These are phyloP conservation scores for Spirogloea muscicola DNA, from an alignment of 139 green algal genomes.

Conservation along the genomic window DNA sequence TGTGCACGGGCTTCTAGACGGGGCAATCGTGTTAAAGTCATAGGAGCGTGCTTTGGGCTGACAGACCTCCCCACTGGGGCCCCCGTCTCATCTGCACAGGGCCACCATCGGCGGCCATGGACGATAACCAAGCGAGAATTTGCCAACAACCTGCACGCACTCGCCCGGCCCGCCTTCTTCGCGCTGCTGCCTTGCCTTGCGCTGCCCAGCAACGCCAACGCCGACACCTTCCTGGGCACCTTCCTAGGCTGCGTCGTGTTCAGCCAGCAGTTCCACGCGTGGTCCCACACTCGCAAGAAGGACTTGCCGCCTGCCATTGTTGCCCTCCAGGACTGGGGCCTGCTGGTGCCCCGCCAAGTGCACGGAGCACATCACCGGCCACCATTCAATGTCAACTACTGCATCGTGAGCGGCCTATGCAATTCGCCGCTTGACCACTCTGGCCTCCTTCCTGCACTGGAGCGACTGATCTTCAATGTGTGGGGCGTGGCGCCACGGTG, in stretches of 20 bases:
- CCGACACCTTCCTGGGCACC: slow-evolving; percentile 64
- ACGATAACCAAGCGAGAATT: slow-evolving; percentile 96
- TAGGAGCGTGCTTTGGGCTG: too few species aligned
- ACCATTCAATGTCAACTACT: slow-evolving; percentile 96
- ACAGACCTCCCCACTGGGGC: too few species aligned
- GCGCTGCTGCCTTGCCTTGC: slow-evolving; percentile 43
- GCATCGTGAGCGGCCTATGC: slow-evolving; percentile 89
- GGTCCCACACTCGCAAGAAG: slow-evolving; percentile 85
- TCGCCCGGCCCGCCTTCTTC: slow-evolving; percentile 46
- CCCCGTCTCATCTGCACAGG: too few species aligned
- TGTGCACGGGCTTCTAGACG: too few species aligned
- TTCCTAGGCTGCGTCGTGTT: slow-evolving; percentile 79
- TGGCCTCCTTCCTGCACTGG: slow-evolving; percentile 64
- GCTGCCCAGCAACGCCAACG: slow-evolving; percentile 44
- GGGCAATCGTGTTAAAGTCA: too few species aligned
- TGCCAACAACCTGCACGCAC: slow-evolving; percentile 85
- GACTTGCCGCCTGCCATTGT: slow-evolving; percentile 71
- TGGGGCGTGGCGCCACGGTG: slow-evolving; percentile 85
- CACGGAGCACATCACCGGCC: slow-evolving; percentile 90
- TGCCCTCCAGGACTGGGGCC: slow-evolving; percentile 70
- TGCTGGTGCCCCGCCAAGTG: slow-evolving; percentile 73
- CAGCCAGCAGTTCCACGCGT: slow-evolving; percentile 95
- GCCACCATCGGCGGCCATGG: slow-evolving; percentile 92
- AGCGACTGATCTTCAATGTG: slow-evolving; percentile 56
- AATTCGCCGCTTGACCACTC: slow-evolving; percentile 79